Base-by-base conservation (phyloP, 2,329 filamentous ascomycete species). In the Aspergillus awamori region DNA sequence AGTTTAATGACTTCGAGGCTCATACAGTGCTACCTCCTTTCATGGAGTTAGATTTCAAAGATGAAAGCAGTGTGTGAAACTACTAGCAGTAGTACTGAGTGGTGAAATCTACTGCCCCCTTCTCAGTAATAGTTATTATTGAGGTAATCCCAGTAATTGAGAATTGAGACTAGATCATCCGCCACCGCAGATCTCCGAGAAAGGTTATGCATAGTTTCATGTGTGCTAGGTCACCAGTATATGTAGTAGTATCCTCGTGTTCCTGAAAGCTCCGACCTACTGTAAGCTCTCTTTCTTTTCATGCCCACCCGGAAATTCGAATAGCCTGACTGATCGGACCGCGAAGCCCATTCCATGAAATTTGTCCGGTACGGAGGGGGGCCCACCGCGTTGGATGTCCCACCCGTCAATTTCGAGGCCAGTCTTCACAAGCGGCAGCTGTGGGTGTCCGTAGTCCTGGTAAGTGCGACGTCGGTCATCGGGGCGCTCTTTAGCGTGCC, bases 401-500 rank as follows among this genome's bases (percentile, higher is more conserved):
- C 47, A 30, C 26, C 47, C 26, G 47, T 51, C 47, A 51, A 17
- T 49, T 51, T 51, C 26, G 26, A 51, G 47, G 47, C 47, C 47
- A 51, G 47, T 51, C 15, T 51, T 51, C 47, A 26, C 47, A 51
- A 24, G n/a, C 10, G 20, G 43, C 17, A 8, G 39, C 30, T 47
- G 39, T 30, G 26, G 43, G 39, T 30, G 39, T 15, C 53, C 28
- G 41, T 45, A 56, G 17, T n/a, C 39, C 41, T n/a, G 39, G 38
- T 47, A 56, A 45, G 28, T 47, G 30, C 53, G 43, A 56, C 43
- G 41, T 55, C 22, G 17, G 53, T 30, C 22, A 28, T 39, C 33
- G 53, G 53, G 53, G 53, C 26, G 41, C 53, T 56, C 39, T 56
- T 56, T 56, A 56, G 53, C 53, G 53, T 56, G 53, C 39, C 39